These are phyloP conservation scores for Leucocoprinus sp. DNA, from an alignment of 768 basidiomycete genomes.

Conservation along the genomic window DNA sequence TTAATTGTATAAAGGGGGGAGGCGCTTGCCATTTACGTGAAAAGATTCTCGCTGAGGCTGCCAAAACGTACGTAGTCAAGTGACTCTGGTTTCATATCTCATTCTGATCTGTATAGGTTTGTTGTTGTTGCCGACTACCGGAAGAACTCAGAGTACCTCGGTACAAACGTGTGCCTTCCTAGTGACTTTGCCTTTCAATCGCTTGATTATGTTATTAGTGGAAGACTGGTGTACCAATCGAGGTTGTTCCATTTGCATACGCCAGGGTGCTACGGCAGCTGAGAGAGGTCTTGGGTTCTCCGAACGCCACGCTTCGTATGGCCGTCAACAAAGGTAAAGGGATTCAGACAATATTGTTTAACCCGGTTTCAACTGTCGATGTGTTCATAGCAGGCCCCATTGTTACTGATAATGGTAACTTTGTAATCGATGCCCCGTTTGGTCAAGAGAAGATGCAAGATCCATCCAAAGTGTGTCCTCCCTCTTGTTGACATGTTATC, in stretches of 20 bases:
- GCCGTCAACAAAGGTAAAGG: slow-evolving; percentile 63
- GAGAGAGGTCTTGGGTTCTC: slow-evolving; percentile 49
- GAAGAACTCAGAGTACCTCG: slow-evolving; percentile 80
- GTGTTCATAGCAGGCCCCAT: slow-evolving; percentile 73
- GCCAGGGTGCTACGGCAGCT: slow-evolving; percentile 76
- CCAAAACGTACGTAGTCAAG: slow-evolving; percentile 52
- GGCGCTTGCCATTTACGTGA: slow-evolving; percentile 95
- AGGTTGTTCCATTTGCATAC: slow-evolving; percentile 96
- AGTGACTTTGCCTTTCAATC: background rate
- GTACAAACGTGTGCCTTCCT: slow-evolving; percentile 60
- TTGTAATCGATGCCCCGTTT: slow-evolving; percentile 96
- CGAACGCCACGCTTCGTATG: slow-evolving; percentile 81
- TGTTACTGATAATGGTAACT: slow-evolving; percentile 95
- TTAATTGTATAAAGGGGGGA: slow-evolving; percentile 96
- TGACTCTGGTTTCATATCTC: background rate
- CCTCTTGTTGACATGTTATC: background rate
- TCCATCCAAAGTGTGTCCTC: slow-evolving; percentile 45
- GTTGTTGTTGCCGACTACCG: slow-evolving; percentile 92
- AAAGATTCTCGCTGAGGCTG: slow-evolving; percentile 96
- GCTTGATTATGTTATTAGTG: slow-evolving; percentile 39
- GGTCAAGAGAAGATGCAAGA: slow-evolving; percentile 55
- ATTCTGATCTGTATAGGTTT: slow-evolving; percentile 40
- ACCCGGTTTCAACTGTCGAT: background rate
- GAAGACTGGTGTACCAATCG: slow-evolving; percentile 85
- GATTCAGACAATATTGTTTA: background rate